Percentiles rank a stretch among this genome's conserved stretches.
Conservation (phyloP, 768 basidiomycete genomes). For the Holtermanniella nyarrowii region DNA sequence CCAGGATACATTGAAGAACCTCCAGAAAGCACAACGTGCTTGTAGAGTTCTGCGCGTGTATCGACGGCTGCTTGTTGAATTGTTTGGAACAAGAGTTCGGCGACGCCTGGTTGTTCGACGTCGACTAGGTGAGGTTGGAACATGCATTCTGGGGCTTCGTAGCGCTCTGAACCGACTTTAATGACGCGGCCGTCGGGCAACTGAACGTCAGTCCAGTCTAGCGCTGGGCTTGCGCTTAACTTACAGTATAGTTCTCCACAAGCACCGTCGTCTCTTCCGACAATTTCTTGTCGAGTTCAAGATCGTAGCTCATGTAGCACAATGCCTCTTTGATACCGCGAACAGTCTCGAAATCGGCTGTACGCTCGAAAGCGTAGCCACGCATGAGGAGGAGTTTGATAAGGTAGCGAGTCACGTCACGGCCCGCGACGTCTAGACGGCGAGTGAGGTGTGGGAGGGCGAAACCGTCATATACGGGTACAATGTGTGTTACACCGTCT, state of each 20-base stretch:
- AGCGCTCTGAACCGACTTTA: slow-evolving; percentile 96
- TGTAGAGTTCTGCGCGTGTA: slow-evolving; percentile 81
- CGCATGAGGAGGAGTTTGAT: slow-evolving; percentile 99
- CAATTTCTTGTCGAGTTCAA: slow-evolving; percentile 86
- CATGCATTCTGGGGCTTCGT: slow-evolving; percentile 99
- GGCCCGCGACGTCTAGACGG: slow-evolving; percentile 91
- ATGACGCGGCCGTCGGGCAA: slow-evolving; percentile 91
- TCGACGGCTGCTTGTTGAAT: slow-evolving; percentile 88
- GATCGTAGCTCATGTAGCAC: slow-evolving; percentile 96
- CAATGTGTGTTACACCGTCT: slow-evolving; percentile 98
- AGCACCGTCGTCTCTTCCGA: slow-evolving; percentile 93
- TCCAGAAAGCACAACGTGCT: slow-evolving; percentile 93
- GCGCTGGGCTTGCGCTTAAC: slow-evolving; percentile 15
- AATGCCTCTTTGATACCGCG: slow-evolving; percentile 97
- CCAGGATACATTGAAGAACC: slow-evolving; percentile 99
- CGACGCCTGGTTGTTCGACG: slow-evolving; percentile 89
- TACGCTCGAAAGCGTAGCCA: slow-evolving; percentile 99
- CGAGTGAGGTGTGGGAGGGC: slow-evolving; percentile 89
- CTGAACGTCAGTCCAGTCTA: slow-evolving; percentile 41
- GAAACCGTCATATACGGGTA: slow-evolving; percentile 95
- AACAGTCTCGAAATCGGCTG: slow-evolving; percentile 98
- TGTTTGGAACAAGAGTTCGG: slow-evolving; percentile 95
- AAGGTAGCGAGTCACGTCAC: slow-evolving; percentile 95
- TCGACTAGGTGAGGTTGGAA: slow-evolving; percentile 98
- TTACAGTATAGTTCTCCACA: slow-evolving; percentile 89